phyloP scores from a whole-genome alignment of 352 stramenopile genomes.

The Globisporangium paroecandrum region DNA sequence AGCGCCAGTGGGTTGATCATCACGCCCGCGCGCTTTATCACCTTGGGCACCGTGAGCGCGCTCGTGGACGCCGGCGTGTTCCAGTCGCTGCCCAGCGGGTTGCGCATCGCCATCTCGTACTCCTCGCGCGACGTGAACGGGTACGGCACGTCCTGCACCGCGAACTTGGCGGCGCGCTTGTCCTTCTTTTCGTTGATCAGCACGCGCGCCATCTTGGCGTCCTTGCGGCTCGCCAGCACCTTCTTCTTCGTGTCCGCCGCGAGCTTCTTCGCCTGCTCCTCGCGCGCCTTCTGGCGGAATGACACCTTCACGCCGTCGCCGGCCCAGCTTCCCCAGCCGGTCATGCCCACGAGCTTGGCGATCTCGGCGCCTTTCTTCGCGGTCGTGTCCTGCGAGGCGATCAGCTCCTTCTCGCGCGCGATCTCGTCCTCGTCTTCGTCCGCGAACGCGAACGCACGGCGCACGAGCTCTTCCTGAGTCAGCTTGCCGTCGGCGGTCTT shows the following conservation, averaged over 20 bases:
- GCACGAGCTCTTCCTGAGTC: conserved; percentile 93
- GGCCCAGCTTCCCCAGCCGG: conserved; percentile 91
- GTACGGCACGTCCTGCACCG: conserved; percentile 93
- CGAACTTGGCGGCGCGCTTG: conserved; percentile 85
- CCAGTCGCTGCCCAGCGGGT: conserved; percentile 92
- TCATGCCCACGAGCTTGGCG: conserved; percentile 76
- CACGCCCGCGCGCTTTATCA: conserved; percentile 91
- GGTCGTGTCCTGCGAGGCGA: conserved; percentile 59
- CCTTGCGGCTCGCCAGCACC: conserved; percentile 63
- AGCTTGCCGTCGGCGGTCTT: conserved; percentile 25
- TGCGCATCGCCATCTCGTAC: conserved; percentile 97
- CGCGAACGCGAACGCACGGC: conserved; percentile 93
- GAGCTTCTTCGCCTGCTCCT: conserved; percentile 69
- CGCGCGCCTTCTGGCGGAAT: conserved; percentile 82
- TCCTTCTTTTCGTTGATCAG: conserved; percentile 89
- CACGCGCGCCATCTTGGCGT: conserved; percentile 65
- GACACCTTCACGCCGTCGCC: conserved; percentile 74
- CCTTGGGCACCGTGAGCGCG: conserved; percentile 91
- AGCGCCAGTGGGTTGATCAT: conserved; percentile 93
- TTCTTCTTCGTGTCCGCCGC: conserved; percentile 68
- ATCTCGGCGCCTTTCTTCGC: conserved; percentile 79
- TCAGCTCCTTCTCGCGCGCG: conserved; percentile 87
- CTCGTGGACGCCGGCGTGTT: conserved; percentile 92
- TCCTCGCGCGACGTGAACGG: conserved; percentile 96
- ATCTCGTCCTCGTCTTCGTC: conserved; percentile 93